Evolutionary conservation across 2,329 filamentous ascomycete genomes (phyloP), one percentile per base, ranked within the genome.

Genomic region (Fusarium sp.): DNA sequence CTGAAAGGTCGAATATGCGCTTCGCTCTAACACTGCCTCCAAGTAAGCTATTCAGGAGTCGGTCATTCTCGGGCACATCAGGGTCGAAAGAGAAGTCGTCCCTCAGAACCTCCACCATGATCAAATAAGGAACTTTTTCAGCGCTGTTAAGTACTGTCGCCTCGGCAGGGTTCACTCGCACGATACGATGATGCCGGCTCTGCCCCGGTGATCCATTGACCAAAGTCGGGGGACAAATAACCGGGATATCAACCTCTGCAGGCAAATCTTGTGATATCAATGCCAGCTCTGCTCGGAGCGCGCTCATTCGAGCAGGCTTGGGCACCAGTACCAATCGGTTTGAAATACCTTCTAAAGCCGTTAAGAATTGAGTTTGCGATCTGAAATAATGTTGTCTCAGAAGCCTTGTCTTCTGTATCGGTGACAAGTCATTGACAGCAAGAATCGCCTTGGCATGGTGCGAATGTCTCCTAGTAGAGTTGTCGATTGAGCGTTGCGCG

Each of bases 31-130:
- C 85, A 70, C 85, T 85, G 56, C 88, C 88, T 20, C 83, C 81
- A 20, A 89, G 63, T n/a, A 91, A 77, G 9, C 79, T 85, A 12
- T 81, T 78, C 32, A 91, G 77, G 21, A 96, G 79, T 51, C 86
- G 83, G 73, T 91, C 85, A 70, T 96, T 96, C 65, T 93, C 90
- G 26, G 86, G 82, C 1, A 88, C 90, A 30, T 91, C 88, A 1
- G 92, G 91, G 70, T 95, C 89, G 71, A 96, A 96, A 32, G 90
- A 89, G 74, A 96, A 95, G 73, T 96, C 92, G 68, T 95, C 92
- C 23, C 90, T 83, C 46, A 96, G 79, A 21, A 96, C 89, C 75
- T 96, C 92, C 4, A 95, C 88, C 91, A 96, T 94, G 26, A 96
- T 83, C 48, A 96, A 79, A 77, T 94, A 96, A 1, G 92, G 92